phyloP scores from a whole-genome alignment of 176 grass and related monocot species.

The Phyllostachys edulis region DNA sequence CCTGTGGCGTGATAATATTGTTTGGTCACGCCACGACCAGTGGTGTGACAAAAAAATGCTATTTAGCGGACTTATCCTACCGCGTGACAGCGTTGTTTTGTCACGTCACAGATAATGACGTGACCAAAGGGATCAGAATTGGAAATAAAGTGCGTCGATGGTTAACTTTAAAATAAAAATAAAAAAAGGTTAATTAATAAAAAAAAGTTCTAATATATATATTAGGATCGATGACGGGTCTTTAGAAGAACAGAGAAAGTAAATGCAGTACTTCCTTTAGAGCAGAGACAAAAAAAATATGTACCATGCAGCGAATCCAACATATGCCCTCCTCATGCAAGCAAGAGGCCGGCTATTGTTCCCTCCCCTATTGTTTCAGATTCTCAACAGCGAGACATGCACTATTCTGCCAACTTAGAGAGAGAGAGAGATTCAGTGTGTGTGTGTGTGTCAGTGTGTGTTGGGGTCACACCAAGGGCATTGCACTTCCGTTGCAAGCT shows the following conservation, averaged over 20 bases:
- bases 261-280: slow-evolving; percentile 36
- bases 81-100: too few species aligned
- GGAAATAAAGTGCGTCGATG: too few species aligned
- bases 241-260: slow-evolving; percentile 12
- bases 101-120: too few species aligned
- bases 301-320: slow-evolving; percentile 48
- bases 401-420: slow-evolving; percentile 11
- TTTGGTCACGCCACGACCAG: too few species aligned
- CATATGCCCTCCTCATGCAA: slow-evolving; percentile 27
- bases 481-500: slow-evolving; percentile 46
- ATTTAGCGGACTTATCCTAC: too few species aligned
- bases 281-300: slow-evolving; percentile 48
- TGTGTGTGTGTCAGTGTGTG: background rate
- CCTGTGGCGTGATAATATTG: too few species aligned
- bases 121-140: too few species aligned
- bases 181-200: too few species aligned
- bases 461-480: slow-evolving; percentile 36
- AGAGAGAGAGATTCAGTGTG: background rate
- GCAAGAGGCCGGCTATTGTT: slow-evolving; percentile 27
- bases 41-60: too few species aligned
- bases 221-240: background rate
- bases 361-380: slow-evolving; percentile 28
- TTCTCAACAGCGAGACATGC: slow-evolving; percentile 21
- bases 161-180: too few species aligned
- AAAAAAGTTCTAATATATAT: slow-evolving; percentile 6